These are phyloP conservation scores for Russula ochroleuca DNA, from an alignment of 768 basidiomycete genomes.

Conservation along the genomic window DNA sequence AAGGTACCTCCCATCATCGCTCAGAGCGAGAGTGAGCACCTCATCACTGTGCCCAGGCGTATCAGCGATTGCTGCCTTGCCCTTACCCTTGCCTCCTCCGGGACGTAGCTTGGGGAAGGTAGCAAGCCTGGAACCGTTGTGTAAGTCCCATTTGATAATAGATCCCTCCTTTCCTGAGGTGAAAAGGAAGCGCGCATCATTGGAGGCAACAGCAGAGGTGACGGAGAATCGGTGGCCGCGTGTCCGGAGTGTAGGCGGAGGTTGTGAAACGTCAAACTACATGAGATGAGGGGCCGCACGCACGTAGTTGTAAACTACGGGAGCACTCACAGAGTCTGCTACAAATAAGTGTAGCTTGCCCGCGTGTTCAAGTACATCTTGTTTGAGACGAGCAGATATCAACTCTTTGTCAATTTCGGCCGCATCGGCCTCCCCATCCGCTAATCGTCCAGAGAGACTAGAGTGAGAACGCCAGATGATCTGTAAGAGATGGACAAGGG, in stretches of 20 bases:
- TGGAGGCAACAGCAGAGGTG: conserved; percentile 75
- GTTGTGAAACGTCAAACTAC: conserved; percentile 55
- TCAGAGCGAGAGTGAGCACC: conserved; percentile 77
- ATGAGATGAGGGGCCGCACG: not conserved
- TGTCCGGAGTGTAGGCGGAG: conserved; percentile 52
- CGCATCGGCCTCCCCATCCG: conserved; percentile 90
- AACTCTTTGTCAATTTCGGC: conserved; percentile 93
- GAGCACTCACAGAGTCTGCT: conserved; percentile 57
- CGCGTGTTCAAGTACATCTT: conserved; percentile 86
- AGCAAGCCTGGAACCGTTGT: conserved; percentile 53
- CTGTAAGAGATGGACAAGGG: not conserved
- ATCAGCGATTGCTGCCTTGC: conserved; percentile 48
- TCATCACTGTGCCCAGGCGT: conserved; percentile 82
- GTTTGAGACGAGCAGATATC: conserved; percentile 83
- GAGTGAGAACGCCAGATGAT: not conserved
- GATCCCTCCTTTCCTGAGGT: conserved; percentile 88
- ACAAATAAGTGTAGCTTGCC: conserved; percentile 83
- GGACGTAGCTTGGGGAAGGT: conserved; percentile 59
- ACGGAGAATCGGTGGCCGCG: conserved; percentile 75
- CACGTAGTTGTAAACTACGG: not conserved
- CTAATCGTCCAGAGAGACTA: conserved; percentile 34
- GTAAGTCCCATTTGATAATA: conserved; percentile 81
- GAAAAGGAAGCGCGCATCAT: conserved; percentile 71
- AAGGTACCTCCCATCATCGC: conserved; percentile 77
- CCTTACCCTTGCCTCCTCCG: conserved; percentile 44